phyloP scores from a whole-genome alignment of 805 yeast genomes.

The Kuraishia borneana region DNA sequence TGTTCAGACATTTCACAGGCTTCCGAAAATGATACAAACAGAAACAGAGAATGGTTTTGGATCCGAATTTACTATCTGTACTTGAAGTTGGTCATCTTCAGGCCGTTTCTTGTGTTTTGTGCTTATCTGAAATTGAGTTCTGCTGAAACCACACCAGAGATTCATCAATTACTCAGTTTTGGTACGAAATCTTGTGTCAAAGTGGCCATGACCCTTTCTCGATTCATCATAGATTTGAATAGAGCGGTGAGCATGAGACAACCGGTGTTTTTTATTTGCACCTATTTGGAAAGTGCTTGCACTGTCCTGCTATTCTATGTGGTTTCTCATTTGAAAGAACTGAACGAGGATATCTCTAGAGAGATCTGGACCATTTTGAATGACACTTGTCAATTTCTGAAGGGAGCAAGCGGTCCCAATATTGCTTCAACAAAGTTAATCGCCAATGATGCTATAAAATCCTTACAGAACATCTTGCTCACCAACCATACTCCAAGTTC shows the following conservation, averaged over 20 bases:
- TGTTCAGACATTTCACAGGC: slow-evolving; percentile 3
- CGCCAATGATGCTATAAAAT: slow-evolving; percentile 11
- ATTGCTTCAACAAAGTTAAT: slow-evolving; percentile 10
- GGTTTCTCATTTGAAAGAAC: slow-evolving; percentile 6
- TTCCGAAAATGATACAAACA: slow-evolving; percentile 1
- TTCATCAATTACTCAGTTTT: slow-evolving; percentile 4
- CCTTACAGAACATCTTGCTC: slow-evolving; percentile 6
- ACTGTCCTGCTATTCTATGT: slow-evolving; percentile 11
- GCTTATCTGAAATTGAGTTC: slow-evolving; percentile 10
- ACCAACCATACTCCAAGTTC: slow-evolving; percentile 1
- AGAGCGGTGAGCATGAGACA: slow-evolving; percentile 9
- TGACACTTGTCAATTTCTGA: slow-evolving; percentile 10
- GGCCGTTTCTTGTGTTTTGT: slow-evolving; percentile 13
- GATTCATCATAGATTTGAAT: slow-evolving; percentile 10
- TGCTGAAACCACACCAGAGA: slow-evolving; percentile 5
- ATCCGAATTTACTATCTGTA: slow-evolving; percentile 14
- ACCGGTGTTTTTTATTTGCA: slow-evolving; percentile 12
- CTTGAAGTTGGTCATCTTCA: slow-evolving; percentile 11
- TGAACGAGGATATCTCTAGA: slow-evolving; percentile 8
- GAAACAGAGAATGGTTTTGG: slow-evolving; percentile 15
- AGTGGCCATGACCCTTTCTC: slow-evolving; percentile 9
- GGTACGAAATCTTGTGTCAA: slow-evolving; percentile 10
- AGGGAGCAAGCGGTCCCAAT: slow-evolving; percentile 11
- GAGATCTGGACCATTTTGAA: slow-evolving; percentile 11
- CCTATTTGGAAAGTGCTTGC: slow-evolving; percentile 12